These are phyloP conservation scores for Hemileccinum rubropunctum DNA, from an alignment of 768 basidiomycete genomes.

Conservation along the genomic window DNA sequence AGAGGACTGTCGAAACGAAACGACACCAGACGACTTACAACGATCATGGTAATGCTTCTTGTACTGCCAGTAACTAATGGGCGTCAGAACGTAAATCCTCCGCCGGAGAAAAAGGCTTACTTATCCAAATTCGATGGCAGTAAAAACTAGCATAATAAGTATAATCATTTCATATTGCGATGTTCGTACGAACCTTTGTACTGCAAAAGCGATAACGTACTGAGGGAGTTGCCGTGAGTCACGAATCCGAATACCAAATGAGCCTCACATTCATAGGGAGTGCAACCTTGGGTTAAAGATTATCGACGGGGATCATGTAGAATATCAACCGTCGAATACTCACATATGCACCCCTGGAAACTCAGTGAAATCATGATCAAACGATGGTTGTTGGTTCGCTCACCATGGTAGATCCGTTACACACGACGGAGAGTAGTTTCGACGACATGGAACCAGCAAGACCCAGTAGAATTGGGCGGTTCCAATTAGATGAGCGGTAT, in stretches of 20 bases:
- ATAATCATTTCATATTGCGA: neutral
- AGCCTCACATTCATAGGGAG: constrained; percentile 9
- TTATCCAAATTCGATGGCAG: constrained; percentile 19
- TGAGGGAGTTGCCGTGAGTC: neutral
- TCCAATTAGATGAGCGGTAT: constrained; percentile 5
- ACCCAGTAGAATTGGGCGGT: constrained; percentile 3
- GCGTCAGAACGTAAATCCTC: neutral
- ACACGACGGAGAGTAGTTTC: neutral
- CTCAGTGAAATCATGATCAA: neutral
- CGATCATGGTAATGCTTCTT: neutral
- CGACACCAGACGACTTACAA: neutral
- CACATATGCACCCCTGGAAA: constrained; percentile 11
- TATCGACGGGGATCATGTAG: neutral
- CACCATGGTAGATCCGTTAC: constrained; percentile 5
- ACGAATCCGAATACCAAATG: neutral
- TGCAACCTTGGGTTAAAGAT: neutral
- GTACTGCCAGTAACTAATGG: constrained; percentile 1
- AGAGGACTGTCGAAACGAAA: neutral
- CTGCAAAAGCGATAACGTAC: constrained; percentile 6
- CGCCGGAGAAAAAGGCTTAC: neutral
- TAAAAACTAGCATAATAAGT: constrained; percentile 7
- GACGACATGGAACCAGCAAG: constrained; percentile 5
- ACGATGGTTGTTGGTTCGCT: neutral
- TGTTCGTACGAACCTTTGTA: constrained; percentile 9
- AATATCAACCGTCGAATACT: neutral